Conservation (phyloP, 2,329 filamentous ascomycete species). For the Trichoderma lentiforme region DNA sequence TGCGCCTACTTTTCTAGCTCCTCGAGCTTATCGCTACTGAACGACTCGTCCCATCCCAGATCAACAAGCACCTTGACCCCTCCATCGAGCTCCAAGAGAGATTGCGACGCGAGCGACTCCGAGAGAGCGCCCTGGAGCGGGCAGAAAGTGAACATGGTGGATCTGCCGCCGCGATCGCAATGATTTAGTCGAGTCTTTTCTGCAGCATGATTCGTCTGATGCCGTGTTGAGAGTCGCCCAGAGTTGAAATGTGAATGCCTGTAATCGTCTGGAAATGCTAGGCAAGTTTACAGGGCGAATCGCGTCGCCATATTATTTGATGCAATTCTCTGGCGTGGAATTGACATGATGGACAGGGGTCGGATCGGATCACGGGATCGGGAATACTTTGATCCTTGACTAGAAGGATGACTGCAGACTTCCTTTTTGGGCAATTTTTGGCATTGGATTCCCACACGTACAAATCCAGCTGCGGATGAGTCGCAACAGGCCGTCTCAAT, state of each 20-base stretch:
- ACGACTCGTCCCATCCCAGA: constrained; percentile 92
- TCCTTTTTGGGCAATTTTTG: neutral
- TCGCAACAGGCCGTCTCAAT: neutral
- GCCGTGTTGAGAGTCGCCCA: neutral
- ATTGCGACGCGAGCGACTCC: constrained; percentile 82
- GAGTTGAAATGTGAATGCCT: neutral
- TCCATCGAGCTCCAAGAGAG: constrained; percentile 93
- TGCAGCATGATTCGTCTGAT: constrained; percentile 7
- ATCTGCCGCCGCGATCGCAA: constrained; percentile 17
- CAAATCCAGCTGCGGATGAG: neutral
- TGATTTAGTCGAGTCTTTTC: constrained; percentile 4
- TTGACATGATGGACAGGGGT: neutral
- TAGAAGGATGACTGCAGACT: neutral
- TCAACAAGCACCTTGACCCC: constrained; percentile 94
- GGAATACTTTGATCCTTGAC: neutral
- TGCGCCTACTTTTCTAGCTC: constrained; percentile 78
- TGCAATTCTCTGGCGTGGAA: neutral
- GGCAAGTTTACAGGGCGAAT: neutral
- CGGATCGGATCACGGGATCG: neutral
- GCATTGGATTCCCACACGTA: neutral
- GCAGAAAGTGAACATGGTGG: constrained; percentile 90
- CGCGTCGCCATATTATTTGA: constrained; percentile 1
- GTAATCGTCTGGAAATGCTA: neutral
- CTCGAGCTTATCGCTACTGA: constrained; percentile 75
- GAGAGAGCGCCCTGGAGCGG: constrained; percentile 88